These are phyloP conservation scores for Zymoseptoria passerinii DNA, from an alignment of 2,329 filamentous ascomycete species.

Conservation along the genomic window DNA sequence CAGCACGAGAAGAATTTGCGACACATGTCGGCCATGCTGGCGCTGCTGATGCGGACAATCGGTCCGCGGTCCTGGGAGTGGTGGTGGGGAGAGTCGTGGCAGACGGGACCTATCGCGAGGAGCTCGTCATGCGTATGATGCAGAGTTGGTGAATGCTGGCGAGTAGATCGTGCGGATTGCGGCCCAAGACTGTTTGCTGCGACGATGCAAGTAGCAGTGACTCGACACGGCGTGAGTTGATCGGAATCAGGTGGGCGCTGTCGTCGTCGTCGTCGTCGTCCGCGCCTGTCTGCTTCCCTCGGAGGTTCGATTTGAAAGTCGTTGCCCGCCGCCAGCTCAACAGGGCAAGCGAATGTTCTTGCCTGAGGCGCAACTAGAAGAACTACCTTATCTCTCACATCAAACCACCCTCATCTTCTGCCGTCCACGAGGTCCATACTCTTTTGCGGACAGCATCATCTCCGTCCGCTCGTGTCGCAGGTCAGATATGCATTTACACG, in stretches of 20 bases:
- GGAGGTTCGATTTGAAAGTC: neutral
- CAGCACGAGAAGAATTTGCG: slow-evolving; percentile 28
- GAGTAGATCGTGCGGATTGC: neutral
- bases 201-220: neutral
- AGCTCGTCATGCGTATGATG: slow-evolving; percentile 4
- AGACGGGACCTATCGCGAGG: slow-evolving; percentile 1
- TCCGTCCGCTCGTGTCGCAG: neutral
- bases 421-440: neutral
- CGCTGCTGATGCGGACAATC: slow-evolving; percentile 14
- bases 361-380: neutral
- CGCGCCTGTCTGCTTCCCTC: neutral
- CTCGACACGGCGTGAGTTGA: neutral
- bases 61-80: neutral
- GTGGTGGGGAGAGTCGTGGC: neutral
- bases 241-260: neutral
- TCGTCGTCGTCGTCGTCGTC: neutral
- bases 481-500: neutral
- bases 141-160: neutral
- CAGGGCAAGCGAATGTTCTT: neutral
- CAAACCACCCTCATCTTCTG: too few relatives aligned
- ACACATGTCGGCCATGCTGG: slow-evolving; percentile 26
- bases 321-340: neutral
- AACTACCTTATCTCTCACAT: too few relatives aligned
- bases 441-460: neutral
- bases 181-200: neutral